These are phyloP conservation scores for Lachnellula suecica DNA, from an alignment of 2,329 filamentous ascomycete genomes.

Conservation along the genomic window DNA sequence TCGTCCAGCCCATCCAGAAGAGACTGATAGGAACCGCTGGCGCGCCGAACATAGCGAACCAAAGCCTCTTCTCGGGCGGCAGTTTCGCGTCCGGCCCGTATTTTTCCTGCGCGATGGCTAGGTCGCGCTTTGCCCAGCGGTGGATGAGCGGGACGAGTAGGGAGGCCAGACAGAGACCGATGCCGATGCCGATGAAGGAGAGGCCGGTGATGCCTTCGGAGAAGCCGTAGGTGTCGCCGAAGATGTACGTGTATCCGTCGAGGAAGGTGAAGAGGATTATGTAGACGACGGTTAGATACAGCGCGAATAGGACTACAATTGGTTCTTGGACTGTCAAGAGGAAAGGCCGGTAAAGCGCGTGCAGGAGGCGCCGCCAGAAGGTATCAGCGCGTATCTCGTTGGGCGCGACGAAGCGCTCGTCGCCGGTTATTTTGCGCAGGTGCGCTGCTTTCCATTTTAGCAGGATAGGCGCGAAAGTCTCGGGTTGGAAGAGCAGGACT, in stretches of 20 bases:
- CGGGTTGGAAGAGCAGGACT: constrained; percentile 16
- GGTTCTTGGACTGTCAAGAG: constrained; percentile 14
- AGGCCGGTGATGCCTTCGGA: constrained; percentile 39
- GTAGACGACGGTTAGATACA: constrained; percentile 21
- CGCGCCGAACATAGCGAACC: constrained; percentile 18
- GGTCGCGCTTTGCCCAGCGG: constrained; percentile 25
- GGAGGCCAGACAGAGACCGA: constrained; percentile 36
- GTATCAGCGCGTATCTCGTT: constrained; percentile 21
- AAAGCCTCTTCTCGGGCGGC: constrained; percentile 27
- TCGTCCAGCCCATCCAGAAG: constrained; percentile 25
- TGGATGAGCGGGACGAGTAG: constrained; percentile 35
- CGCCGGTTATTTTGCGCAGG: constrained; percentile 18
- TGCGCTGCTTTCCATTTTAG: constrained; percentile 18
- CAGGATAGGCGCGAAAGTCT: constrained; percentile 18
- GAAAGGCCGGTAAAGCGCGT: constrained; percentile 14
- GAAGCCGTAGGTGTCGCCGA: constrained; percentile 29
- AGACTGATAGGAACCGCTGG: constrained; percentile 16
- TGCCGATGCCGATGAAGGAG: constrained; percentile 42
- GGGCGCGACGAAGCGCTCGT: constrained; percentile 15
- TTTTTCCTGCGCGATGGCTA: constrained; percentile 2
- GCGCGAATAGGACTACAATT: constrained; percentile 18
- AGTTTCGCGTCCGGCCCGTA: constrained; percentile 10
- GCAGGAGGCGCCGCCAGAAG: constrained; percentile 17
- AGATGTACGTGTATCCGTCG: constrained; percentile 20
- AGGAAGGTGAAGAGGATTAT: constrained; percentile 24